Conservation (phyloP, 1,139 yeast species). For the Protomyces pachydermus region DNA sequence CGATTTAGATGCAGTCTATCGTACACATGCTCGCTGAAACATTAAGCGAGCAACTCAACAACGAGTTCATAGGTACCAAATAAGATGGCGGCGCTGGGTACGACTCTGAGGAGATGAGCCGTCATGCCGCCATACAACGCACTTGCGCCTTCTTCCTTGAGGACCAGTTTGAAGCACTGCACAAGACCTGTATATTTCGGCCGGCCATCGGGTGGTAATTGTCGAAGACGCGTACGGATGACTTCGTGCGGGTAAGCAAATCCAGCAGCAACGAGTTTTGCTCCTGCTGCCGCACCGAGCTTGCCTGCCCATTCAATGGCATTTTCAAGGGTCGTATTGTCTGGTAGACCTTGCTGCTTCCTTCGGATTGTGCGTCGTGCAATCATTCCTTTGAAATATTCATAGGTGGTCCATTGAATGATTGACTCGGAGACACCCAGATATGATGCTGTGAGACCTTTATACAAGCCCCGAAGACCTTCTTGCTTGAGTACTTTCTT, state of each 20-base stretch:
- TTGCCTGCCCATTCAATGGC: constrained; percentile 89
- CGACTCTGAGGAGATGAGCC: constrained; percentile 92
- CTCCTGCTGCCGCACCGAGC: constrained; percentile 96
- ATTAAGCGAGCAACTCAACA: constrained; percentile 8
- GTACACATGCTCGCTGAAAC: too few relatives aligned
- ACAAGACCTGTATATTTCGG: constrained; percentile 85
- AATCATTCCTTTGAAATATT: constrained; percentile 79
- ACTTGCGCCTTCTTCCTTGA: constrained; percentile 84
- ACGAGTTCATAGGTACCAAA: constrained; percentile 98
- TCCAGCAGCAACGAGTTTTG: constrained; percentile 86
- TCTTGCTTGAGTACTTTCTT: constrained; percentile 65
- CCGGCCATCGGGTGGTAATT: constrained; percentile 82
- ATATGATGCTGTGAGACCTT: constrained; percentile 89
- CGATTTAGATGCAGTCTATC: neutral
- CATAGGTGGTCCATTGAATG: constrained; percentile 93
- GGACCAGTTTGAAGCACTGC: constrained; percentile 75
- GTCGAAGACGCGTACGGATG: constrained; percentile 89
- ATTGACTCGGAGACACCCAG: constrained; percentile 92
- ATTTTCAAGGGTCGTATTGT: constrained; percentile 54
- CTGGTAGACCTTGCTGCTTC: constrained; percentile 14
- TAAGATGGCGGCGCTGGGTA: constrained; percentile 96
- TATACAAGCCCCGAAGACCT: constrained; percentile 74
- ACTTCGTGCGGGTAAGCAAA: constrained; percentile 97
- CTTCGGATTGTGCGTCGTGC: constrained; percentile 47
- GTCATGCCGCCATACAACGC: constrained; percentile 98